A percentile compares a stretch with the other conserved stretches of the same genome.
Conservation (phyloP, 192 early-diverging fungal species). For the Geosiphon pyriformis region DNA sequence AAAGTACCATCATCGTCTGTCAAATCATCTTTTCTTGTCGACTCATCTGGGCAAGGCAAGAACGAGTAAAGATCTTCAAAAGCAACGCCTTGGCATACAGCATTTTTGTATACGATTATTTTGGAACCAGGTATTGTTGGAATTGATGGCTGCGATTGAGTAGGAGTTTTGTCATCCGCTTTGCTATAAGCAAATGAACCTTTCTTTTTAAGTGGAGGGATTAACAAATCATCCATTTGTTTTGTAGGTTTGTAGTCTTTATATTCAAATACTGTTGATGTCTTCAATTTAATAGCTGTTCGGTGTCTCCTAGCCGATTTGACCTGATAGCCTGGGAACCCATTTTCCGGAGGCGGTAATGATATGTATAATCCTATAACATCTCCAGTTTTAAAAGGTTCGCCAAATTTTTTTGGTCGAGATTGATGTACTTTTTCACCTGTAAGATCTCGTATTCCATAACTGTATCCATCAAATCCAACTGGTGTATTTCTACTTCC, state of each 20-base stretch:
- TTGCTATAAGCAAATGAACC: neutral
- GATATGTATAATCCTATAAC: conserved; percentile 59
- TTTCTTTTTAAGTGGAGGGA: conserved; percentile 35
- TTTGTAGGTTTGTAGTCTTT: conserved; percentile 49
- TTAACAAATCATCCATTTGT: conserved; percentile 46
- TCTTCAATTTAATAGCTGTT: conserved; percentile 50
- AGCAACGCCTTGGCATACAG: conserved; percentile 50
- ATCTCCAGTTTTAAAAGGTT: conserved; percentile 55
- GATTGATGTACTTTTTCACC: conserved; percentile 58
- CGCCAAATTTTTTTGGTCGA: conserved; percentile 42
- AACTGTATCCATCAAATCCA: conserved; percentile 62
- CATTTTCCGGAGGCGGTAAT: conserved; percentile 39
- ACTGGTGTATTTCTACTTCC: conserved; percentile 57
- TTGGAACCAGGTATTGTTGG: conserved; percentile 47
- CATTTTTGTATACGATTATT: conserved; percentile 62
- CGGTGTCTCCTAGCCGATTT: conserved; percentile 37
- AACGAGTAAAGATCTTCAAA: conserved; percentile 47
- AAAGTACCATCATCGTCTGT: conserved; percentile 55
- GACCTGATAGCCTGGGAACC: conserved; percentile 6
- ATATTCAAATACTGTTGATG: conserved; percentile 48
- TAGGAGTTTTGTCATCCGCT: conserved; percentile 26
- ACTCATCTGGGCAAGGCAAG: conserved; percentile 38
- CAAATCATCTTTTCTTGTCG: conserved; percentile 39
- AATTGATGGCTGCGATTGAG: conserved; percentile 23
- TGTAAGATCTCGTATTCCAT: conserved; percentile 57